Evolutionary conservation across 2,329 filamentous ascomycete genomes (phyloP), one percentile per base, ranked within the genome.

Genomic region (Pseudocercospora vitis): DNA sequence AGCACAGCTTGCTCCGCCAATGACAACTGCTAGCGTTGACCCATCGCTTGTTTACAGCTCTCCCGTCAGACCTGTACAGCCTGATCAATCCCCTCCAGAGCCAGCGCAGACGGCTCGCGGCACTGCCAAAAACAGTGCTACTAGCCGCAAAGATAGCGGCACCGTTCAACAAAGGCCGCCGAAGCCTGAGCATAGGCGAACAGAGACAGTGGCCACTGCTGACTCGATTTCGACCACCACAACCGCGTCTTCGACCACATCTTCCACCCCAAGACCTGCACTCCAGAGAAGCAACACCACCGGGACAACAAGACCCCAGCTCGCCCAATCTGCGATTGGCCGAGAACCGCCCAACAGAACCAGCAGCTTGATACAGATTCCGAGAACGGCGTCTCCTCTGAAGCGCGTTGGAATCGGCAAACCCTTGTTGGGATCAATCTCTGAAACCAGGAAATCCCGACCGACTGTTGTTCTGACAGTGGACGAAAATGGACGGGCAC

Each of bases 231-330:
- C 70, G 21, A 47, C 58, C 19, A 47, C 56, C 12, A 64, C 63
- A 29, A 69, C 73, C 45, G 63, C 49, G 3, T 52, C 44, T 9
- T 47, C 44, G 32, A 24, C 58, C 7, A 24, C 52, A 8, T 16
- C 35, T n/a, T 5, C 49, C 5, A 8, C 53, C 7, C 33, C 53
- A 7, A 46, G 48, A n/a, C 53, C 53, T 16, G 23, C 44, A 5
- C 61, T 78, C 11, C 73, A 73, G 50, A 65, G 76, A 49, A 78
- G 74, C 63, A 78, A 76, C 50, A 78, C 76, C 24, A 73, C 72
- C 48, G 74, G 73, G 4, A 59, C 52, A 7, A 21, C 58, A n/a
- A 59, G 65, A 42, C 55, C 64, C 14, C 58, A 58, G 19, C 53
- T 52, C 42, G 54, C 57, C 9, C 59, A 64, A 19, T 47, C 55